Percentiles rank a stretch among this genome's conserved stretches.
These are phyloP conservation scores for Fusarium poae DNA, from an alignment of 2,329 filamentous ascomycete genomes.

Conservation along the genomic window DNA sequence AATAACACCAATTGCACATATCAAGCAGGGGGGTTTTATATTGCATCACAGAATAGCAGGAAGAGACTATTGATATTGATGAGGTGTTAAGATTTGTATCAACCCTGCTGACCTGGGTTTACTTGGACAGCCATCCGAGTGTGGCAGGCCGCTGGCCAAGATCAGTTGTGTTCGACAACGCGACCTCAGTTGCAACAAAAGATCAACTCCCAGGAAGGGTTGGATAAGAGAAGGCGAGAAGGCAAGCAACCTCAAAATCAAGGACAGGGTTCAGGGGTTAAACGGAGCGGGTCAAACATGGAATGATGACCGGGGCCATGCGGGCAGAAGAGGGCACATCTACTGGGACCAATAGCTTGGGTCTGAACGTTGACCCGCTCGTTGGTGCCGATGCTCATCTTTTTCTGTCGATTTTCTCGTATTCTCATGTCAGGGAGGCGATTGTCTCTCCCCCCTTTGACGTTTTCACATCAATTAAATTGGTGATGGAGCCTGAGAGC, in stretches of 20 bases:
- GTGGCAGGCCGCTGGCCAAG: background rate
- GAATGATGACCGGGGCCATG: constrained; percentile 31
- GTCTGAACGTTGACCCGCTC: constrained; percentile 40
- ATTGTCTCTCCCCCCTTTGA: constrained; percentile 16
- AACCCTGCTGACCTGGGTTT: background rate
- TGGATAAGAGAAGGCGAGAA: constrained; percentile 21
- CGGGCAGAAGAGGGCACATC: constrained; percentile 23
- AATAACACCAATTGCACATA: constrained; percentile 5
- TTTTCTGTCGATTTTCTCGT: constrained; percentile 46
- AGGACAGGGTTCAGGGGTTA: constrained; percentile 45
- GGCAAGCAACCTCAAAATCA: constrained; percentile 15
- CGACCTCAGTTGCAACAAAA: constrained; percentile 11
- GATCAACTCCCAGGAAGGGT: constrained; percentile 29
- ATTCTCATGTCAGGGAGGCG: constrained; percentile 31
- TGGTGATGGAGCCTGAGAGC: constrained; percentile 10
- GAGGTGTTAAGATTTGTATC: background rate
- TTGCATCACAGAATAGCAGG: background rate
- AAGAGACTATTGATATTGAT: background rate
- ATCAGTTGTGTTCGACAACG: constrained; percentile 13
- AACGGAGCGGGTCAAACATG: constrained; percentile 32
- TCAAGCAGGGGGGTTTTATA: background rate
- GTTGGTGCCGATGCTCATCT: constrained; percentile 27
- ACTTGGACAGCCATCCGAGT: background rate
- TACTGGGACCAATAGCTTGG: constrained; percentile 41
- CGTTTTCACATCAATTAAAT: constrained; percentile 5